Evolutionary conservation across 306 rosid genomes (phyloP).

Genomic region (Cajanus cajan): DNA sequence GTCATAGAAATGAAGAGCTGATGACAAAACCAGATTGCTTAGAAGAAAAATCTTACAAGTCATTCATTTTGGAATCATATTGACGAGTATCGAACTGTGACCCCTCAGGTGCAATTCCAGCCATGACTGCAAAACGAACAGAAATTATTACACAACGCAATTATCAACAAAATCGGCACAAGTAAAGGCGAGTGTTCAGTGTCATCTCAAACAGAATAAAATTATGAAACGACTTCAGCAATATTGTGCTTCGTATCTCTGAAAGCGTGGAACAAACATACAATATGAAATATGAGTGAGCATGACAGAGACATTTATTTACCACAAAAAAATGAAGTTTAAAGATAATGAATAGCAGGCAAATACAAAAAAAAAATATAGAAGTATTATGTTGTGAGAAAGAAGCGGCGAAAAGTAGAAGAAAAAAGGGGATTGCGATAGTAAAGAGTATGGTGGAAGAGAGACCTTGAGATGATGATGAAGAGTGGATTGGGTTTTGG

Average conservation of each 20-base stretch:
- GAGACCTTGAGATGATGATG: constrained; percentile 22
- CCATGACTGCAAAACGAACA: constrained; percentile 56
- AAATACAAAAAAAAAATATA: background rate
- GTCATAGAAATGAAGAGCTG: background rate
- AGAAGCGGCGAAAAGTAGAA: background rate
- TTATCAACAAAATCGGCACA: background rate
- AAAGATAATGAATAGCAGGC: background rate
- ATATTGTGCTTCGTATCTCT: background rate
- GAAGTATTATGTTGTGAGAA: background rate
- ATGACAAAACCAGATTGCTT: background rate
- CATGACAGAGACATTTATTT: background rate
- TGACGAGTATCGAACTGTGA: constrained; percentile 61
- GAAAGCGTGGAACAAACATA: background rate
- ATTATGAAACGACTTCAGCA: background rate
- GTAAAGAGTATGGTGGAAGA: background rate
- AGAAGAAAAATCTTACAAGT: constrained; percentile 45
- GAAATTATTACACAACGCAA: background rate
- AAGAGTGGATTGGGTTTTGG: background rate
- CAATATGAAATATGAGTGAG: background rate
- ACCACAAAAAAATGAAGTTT: background rate
- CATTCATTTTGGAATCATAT: constrained; percentile 59
- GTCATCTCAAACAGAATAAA: background rate
- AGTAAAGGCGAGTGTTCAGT: background rate
- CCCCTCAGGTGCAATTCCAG: constrained; percentile 61
- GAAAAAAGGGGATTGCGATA: background rate